Evolutionary conservation across 352 stramenopile species (phyloP).

Genomic region (Pythium grandisporangium): DNA sequence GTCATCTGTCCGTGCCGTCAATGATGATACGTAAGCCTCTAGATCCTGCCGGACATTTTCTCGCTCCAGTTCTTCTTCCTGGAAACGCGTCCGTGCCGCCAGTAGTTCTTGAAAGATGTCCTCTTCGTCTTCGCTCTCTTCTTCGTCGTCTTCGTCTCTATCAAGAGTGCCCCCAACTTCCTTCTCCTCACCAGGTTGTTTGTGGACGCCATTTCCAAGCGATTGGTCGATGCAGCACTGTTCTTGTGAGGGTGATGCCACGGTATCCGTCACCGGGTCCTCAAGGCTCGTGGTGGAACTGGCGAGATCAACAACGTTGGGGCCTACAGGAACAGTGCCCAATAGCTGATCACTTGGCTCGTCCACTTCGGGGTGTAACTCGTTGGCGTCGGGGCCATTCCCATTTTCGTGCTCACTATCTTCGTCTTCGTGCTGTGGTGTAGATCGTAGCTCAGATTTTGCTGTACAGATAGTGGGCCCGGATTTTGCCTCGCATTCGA

Average conservation of each 20-base stretch:
- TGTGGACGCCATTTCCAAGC: too few relatives aligned
- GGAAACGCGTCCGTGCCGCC: constrained; percentile 3
- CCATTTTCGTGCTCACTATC: background rate
- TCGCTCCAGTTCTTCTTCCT: constrained; percentile 21
- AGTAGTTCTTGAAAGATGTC: constrained; percentile 16
- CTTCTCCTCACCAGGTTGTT: too few relatives aligned
- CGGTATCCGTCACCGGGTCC: too few relatives aligned
- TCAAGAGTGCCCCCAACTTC: too few relatives aligned
- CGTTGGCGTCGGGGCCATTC: too few relatives aligned
- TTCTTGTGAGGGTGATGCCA: too few relatives aligned
- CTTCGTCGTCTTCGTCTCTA: background rate
- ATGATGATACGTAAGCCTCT: constrained; percentile 28
- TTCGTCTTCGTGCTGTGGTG: background rate
- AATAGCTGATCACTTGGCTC: background rate
- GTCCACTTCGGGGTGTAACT: constrained; percentile 6
- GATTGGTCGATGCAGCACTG: too few relatives aligned
- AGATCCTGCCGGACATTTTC: constrained; percentile 32
- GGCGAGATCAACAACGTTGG: constrained; percentile 2
- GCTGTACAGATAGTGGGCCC: too few relatives aligned
- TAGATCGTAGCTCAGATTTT: background rate
- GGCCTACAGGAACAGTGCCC: constrained; percentile 1
- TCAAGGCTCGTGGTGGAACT: too few relatives aligned
- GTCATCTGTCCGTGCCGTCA: constrained; percentile 27
- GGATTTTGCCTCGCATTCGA: too few relatives aligned
- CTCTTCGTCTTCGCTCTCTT: constrained; percentile 5